Percentiles rank a stretch among this genome's conserved stretches.
Conservation (phyloP, 805 yeast genomes). For the Komagataella pastoris region DNA sequence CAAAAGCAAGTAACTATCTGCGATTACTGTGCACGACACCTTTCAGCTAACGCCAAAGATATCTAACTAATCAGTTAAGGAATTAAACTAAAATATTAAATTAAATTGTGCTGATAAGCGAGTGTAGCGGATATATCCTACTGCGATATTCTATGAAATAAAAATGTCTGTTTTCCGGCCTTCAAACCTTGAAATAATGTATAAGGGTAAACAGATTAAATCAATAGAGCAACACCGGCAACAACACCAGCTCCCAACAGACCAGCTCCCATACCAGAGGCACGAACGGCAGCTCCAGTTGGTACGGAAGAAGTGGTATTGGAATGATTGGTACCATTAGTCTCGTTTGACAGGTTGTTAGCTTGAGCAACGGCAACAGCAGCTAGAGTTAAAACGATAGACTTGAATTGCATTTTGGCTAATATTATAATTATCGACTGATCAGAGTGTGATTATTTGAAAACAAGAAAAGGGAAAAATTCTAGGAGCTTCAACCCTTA, state of each 20-base stretch:
- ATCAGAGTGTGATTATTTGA: neutral
- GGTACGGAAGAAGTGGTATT: slow-evolving; percentile 27
- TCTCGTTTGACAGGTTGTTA: slow-evolving; percentile 31
- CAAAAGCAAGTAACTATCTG: too few species aligned
- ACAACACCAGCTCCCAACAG: slow-evolving; percentile 76
- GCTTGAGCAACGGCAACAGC: slow-evolving; percentile 60
- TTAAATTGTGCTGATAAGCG: neutral
- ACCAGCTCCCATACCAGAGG: slow-evolving; percentile 51
- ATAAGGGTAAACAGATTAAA: slow-evolving; percentile 12
- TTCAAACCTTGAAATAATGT: neutral
- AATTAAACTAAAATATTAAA: neutral
- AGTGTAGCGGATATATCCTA: neutral
- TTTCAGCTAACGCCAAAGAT: too few species aligned
- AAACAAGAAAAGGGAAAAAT: neutral
- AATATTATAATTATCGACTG: slow-evolving; percentile 1
- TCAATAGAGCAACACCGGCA: slow-evolving; percentile 48
- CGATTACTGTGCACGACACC: too few species aligned
- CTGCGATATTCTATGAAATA: neutral
- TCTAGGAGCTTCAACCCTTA: neutral
- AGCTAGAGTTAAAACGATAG: slow-evolving; percentile 56
- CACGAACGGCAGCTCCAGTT: slow-evolving; percentile 25
- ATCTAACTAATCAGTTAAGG: too few species aligned
- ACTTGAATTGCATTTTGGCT: slow-evolving; percentile 55
- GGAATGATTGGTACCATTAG: slow-evolving; percentile 29
- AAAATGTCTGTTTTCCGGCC: neutral